These are phyloP conservation scores for Fragilaria radians DNA, from an alignment of 108 stramenopile species.

Conservation along the genomic window DNA sequence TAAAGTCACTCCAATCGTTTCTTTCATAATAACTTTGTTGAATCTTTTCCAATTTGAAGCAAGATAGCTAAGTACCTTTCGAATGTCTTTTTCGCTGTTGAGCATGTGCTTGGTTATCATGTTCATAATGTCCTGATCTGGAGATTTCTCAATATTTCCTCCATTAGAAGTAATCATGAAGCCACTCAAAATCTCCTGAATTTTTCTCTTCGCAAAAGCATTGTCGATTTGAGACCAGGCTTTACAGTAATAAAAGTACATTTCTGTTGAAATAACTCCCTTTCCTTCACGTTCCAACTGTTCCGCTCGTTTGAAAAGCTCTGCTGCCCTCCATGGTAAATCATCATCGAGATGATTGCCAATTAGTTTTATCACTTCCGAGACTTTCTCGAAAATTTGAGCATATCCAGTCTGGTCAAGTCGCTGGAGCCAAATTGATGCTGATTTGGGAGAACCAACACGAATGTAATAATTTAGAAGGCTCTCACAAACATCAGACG, in stretches of 20 bases:
- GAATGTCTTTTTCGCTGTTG: background rate
- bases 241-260: conserved; percentile 8
- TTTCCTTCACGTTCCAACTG: background rate
- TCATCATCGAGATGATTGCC: background rate
- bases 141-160: background rate
- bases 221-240: conserved; percentile 16
- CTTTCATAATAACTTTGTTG: background rate
- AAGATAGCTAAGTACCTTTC: background rate
- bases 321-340: conserved; percentile 23
- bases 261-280: background rate
- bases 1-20: background rate
- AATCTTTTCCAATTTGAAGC: background rate
- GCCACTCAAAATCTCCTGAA: conserved; percentile 15
- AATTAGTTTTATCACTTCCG: background rate
- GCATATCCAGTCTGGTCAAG: background rate
- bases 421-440: background rate
- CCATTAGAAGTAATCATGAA: background rate
- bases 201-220: conserved; percentile 12
- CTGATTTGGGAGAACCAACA: background rate
- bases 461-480: conserved; percentile 1
- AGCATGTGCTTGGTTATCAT: background rate
- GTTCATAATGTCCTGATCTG: background rate
- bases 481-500: background rate
- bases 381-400: background rate
- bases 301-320: conserved; percentile 12